These are phyloP conservation scores for Rhizodiscina lignyota DNA, from an alignment of 495 filamentous ascomycete genomes.

Conservation along the genomic window DNA sequence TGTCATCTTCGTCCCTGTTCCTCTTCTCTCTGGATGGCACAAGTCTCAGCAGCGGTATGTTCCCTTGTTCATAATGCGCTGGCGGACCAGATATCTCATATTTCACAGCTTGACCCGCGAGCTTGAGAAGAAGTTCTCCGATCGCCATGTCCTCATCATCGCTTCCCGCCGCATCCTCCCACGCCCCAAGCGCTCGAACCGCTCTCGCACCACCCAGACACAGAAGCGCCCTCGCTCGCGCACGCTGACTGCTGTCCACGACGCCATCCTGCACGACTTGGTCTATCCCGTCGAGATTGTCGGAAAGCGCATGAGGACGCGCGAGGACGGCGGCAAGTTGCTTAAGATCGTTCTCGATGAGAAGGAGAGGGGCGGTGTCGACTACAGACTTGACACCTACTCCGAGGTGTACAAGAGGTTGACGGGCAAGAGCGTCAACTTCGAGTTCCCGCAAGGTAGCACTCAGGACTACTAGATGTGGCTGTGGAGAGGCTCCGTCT, in stretches of 20 bases:
- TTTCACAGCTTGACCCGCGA: conserved; percentile 78
- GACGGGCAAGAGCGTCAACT: conserved; percentile 83
- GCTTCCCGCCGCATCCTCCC: conserved; percentile 97
- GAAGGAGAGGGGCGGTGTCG: conserved; percentile 97
- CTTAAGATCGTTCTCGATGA: conserved; percentile 97
- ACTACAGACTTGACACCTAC: conserved; percentile 98
- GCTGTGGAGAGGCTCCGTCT: too few relatives aligned
- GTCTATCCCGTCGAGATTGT: conserved; percentile 99
- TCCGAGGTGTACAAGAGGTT: conserved; percentile 93
- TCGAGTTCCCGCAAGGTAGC: conserved; percentile 88
- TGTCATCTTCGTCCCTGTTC: conserved; percentile 99
- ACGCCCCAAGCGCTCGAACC: conserved; percentile 88
- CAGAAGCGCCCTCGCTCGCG: conserved; percentile 97
- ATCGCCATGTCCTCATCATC: conserved; percentile 98
- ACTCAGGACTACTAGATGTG: conserved; percentile 48
- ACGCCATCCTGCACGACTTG: conserved; percentile 85
- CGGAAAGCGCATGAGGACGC: conserved; percentile 89
- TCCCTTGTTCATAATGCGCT: neutral
- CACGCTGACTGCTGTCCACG: conserved; percentile 94
- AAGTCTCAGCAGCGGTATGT: conserved; percentile 96
- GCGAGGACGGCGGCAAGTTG: conserved; percentile 93
- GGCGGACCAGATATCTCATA: neutral
- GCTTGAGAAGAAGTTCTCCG: conserved; percentile 99
- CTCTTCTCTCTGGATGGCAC: conserved; percentile 88
- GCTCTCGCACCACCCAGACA: conserved; percentile 79